Conservation (phyloP, 106 monocot species). For the Xerophyta viscosa region DNA sequence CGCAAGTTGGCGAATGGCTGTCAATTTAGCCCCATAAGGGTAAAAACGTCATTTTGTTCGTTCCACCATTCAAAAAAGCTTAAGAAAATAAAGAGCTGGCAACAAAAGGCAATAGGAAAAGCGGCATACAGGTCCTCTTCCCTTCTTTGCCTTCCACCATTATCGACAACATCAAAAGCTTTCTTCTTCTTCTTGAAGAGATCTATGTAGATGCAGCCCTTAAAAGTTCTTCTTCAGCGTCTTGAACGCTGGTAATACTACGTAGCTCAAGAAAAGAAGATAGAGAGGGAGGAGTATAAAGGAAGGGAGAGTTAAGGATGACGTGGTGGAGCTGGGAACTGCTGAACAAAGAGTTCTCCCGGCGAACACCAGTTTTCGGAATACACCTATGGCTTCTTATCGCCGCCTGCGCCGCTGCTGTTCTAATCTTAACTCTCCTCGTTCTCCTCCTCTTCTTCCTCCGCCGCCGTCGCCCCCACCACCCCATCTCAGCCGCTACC, state of each 20-base stretch:
- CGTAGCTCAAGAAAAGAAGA: not conserved
- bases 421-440: constrained; percentile 50
- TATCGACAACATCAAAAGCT: too few species aligned
- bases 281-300: constrained; percentile 1
- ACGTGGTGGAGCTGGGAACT: constrained; percentile 27
- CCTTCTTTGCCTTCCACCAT: too few species aligned
- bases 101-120: too few species aligned
- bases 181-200: too few species aligned
- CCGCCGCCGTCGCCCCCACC: constrained; percentile 13
- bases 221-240: too few species aligned
- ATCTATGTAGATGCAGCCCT: too few species aligned
- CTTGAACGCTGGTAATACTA: not conserved
- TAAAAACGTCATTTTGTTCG: too few species aligned
- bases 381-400: constrained; percentile 54
- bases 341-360: constrained; percentile 37
- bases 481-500: not conserved
- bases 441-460: constrained; percentile 31
- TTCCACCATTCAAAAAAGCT: too few species aligned
- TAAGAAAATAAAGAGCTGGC: too few species aligned
- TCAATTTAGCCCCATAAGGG: too few species aligned
- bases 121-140: too few species aligned
- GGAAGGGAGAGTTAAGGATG: constrained; percentile 20
- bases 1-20: too few species aligned
- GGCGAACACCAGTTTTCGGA: constrained; percentile 49
- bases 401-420: constrained; percentile 34